Conservation (phyloP, 2,329 filamentous ascomycete genomes). For the Neonectria faginata region DNA sequence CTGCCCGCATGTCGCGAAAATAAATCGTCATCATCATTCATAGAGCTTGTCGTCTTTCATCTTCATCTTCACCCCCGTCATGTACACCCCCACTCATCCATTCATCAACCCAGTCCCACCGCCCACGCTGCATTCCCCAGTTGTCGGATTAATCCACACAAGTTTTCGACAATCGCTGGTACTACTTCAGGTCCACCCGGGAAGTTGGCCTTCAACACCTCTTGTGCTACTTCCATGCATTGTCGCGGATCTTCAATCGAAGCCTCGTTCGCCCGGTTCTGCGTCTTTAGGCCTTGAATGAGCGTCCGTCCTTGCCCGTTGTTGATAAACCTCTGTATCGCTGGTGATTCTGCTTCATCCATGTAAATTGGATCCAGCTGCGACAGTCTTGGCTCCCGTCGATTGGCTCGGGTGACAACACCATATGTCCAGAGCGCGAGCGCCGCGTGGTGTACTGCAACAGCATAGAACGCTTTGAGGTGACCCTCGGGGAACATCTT, state of each 20-base stretch:
- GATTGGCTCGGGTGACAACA: conserved; percentile 62
- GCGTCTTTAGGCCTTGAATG: conserved; percentile 54
- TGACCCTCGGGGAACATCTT: conserved; percentile 64
- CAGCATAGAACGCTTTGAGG: conserved; percentile 74
- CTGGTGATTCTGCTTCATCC: conserved; percentile 65
- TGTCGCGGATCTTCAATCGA: conserved; percentile 66
- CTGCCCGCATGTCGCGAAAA: neutral
- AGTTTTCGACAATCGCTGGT: conserved; percentile 75
- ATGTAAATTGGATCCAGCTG: conserved; percentile 63
- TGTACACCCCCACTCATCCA: neutral
- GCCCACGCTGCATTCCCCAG: conserved; percentile 64
- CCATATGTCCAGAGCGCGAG: conserved; percentile 78
- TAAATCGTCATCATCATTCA: neutral
- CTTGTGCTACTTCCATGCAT: conserved; percentile 69
- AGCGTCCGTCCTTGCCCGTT: conserved; percentile 66
- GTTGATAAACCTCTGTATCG: conserved; percentile 67
- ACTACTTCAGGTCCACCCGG: conserved; percentile 54
- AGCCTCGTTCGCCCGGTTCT: conserved; percentile 50
- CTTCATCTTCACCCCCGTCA: neutral
- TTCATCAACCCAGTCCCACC: conserved; percentile 48
- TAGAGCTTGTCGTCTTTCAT: neutral
- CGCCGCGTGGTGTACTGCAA: conserved; percentile 76
- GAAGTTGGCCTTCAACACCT: conserved; percentile 67
- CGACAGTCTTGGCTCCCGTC: conserved; percentile 46
- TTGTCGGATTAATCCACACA: conserved; percentile 72